A percentile compares a stretch with the other conserved stretches of the same genome.
Evolutionary conservation across 2,329 filamentous ascomycete genomes (phyloP).

Genomic region (Talaromyces atroroseus): DNA sequence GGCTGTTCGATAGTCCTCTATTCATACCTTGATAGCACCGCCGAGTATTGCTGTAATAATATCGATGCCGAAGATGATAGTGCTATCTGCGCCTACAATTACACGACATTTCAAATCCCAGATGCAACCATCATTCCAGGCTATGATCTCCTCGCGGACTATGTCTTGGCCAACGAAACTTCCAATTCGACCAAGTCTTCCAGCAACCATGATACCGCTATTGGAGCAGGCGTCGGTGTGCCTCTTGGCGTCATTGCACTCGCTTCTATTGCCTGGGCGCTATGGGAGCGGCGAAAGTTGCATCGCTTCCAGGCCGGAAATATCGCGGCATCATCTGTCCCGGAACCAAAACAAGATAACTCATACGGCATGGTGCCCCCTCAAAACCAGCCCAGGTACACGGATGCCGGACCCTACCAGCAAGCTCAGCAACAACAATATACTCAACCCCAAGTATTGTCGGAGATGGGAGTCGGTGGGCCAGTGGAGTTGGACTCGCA

Average conservation of each 20-base stretch:
- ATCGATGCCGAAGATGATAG: background rate
- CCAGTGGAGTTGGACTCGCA: constrained; percentile 5
- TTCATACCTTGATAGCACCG: constrained; percentile 1
- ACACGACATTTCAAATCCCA: background rate
- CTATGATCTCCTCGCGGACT: constrained; percentile 5
- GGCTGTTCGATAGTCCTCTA: constrained; percentile 11
- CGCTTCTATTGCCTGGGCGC: constrained; percentile 23
- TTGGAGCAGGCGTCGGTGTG: constrained; percentile 24
- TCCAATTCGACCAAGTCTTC: background rate
- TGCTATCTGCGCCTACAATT: constrained; percentile 4
- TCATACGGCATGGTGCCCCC: background rate
- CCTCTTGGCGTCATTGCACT: constrained; percentile 26
- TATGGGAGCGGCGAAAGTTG: constrained; percentile 22
- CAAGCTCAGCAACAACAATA: background rate
- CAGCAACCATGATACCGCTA: constrained; percentile 17
- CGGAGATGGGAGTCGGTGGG: constrained; percentile 3
- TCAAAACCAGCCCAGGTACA: background rate
- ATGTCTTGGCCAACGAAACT: background rate
- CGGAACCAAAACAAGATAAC: background rate
- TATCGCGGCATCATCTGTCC: background rate
- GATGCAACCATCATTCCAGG: constrained; percentile 3
- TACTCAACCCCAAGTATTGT: background rate
- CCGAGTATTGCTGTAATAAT: constrained; percentile 13
- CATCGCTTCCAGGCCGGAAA: constrained; percentile 1
- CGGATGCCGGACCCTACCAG: background rate